These are phyloP conservation scores for Acanthochlamys bracteata DNA, from an alignment of 106 monocot genomes.

Conservation along the genomic window DNA sequence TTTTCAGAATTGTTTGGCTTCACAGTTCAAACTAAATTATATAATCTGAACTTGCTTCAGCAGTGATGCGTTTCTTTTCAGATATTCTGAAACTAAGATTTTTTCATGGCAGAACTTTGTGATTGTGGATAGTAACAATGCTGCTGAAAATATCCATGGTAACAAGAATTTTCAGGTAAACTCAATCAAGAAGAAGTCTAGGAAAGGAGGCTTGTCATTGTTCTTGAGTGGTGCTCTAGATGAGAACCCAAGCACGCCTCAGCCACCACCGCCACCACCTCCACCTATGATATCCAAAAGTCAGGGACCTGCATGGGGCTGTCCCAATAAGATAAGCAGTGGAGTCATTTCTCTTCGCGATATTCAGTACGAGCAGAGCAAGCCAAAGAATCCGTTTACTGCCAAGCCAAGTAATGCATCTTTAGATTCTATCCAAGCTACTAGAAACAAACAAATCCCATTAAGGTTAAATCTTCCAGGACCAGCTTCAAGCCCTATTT, in stretches of 20 bases:
- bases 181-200: slow-evolving; percentile 73
- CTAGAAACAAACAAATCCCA: slow-evolving; percentile 23
- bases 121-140: slow-evolving; percentile 5
- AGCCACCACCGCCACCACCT: slow-evolving; percentile 50
- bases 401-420: slow-evolving; percentile 16
- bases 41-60: not conserved
- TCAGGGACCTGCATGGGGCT: slow-evolving; percentile 95
- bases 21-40: not conserved
- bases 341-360: slow-evolving; percentile 59
- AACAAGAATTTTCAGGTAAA: slow-evolving; percentile 12
- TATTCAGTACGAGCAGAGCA: slow-evolving; percentile 86
- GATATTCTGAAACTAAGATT: not conserved
- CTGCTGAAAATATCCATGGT: slow-evolving; percentile 18
- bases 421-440: slow-evolving; percentile 20
- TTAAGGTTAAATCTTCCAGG: slow-evolving; percentile 41
- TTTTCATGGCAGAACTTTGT: slow-evolving; percentile 24
- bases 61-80: not conserved
- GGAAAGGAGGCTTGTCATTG: slow-evolving; percentile 87
- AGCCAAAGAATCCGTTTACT: slow-evolving; percentile 20
- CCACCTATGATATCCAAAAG: too few relatives aligned
- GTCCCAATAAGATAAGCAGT: slow-evolving; percentile 46
- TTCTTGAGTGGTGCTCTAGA: slow-evolving; percentile 96
- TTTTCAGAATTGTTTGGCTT: not conserved
- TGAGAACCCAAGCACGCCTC: slow-evolving; percentile 36
- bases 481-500: slow-evolving; percentile 36